Conservation (phyloP, 2,329 filamentous ascomycete genomes). For the Scedosporium boydii region DNA sequence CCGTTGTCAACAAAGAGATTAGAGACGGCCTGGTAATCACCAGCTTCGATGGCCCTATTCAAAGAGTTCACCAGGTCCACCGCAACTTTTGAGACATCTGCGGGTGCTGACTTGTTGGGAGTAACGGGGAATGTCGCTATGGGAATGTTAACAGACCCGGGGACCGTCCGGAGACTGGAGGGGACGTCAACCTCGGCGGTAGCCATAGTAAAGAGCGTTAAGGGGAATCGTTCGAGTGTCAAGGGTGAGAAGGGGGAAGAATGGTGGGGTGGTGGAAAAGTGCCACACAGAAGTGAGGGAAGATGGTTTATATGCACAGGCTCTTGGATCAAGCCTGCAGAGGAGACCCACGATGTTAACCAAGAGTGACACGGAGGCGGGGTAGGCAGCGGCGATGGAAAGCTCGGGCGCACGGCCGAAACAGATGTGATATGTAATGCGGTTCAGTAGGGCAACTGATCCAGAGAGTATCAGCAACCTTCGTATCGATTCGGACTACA, state of each 20-base stretch:
- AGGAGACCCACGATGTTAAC: too few relatives aligned
- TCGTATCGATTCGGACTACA: too few relatives aligned
- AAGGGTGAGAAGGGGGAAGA: background rate
- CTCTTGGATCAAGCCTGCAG: too few relatives aligned
- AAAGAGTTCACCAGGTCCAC: slow-evolving; percentile 25
- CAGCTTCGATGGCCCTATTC: slow-evolving; percentile 27
- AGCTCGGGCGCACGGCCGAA: too few relatives aligned
- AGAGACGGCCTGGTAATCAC: slow-evolving; percentile 23
- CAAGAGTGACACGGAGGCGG: too few relatives aligned
- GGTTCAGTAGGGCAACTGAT: too few relatives aligned
- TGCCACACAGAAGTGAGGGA: too few relatives aligned
- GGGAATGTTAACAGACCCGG: slow-evolving; percentile 45
- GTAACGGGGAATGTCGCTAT: slow-evolving; percentile 32
- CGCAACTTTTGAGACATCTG: slow-evolving; percentile 25
- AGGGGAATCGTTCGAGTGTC: too few relatives aligned
- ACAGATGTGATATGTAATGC: too few relatives aligned
- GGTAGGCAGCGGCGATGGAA: too few relatives aligned
- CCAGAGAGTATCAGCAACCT: too few relatives aligned
- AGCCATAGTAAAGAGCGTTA: background rate
- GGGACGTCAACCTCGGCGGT: slow-evolving; percentile 8
- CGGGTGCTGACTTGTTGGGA: slow-evolving; percentile 14
- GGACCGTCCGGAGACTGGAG: slow-evolving; percentile 20
- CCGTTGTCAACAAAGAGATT: slow-evolving; percentile 32
- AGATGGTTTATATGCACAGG: too few relatives aligned
- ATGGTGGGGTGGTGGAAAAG: background rate